These are phyloP conservation scores for Penicillium flavigenum DNA, from an alignment of 495 filamentous ascomycete genomes.

Conservation along the genomic window DNA sequence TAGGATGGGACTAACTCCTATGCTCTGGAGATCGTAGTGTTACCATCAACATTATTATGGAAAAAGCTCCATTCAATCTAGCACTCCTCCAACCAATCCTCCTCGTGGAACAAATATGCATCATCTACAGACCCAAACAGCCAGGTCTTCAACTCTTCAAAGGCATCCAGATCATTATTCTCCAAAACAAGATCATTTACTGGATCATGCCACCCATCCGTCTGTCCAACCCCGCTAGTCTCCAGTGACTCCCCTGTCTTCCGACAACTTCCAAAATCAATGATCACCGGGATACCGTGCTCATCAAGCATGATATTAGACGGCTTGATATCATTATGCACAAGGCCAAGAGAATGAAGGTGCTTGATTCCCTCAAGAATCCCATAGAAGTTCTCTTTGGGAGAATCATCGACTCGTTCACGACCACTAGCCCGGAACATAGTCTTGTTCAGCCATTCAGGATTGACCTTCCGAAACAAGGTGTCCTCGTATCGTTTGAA, in stretches of 20 bases:
- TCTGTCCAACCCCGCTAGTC: neutral
- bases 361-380: neutral
- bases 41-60: too few relatives aligned
- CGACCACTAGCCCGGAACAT: neutral
- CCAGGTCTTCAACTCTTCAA: neutral
- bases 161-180: neutral
- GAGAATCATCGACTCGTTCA: neutral
- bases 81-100: neutral
- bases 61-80: too few relatives aligned
- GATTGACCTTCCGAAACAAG: neutral
- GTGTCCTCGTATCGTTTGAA: neutral
- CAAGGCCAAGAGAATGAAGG: neutral
- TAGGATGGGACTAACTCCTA: too few relatives aligned
- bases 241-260: neutral
- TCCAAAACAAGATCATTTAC: neutral
- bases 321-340: neutral
- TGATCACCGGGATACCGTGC: neutral
- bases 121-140: neutral
- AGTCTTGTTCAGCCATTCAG: neutral
- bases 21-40: too few relatives aligned
- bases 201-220: neutral
- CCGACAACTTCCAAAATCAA: neutral
- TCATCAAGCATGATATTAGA: neutral
- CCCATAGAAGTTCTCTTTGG: neutral
- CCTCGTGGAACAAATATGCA: neutral